Percentiles rank a stretch among this genome's conserved stretches.
phyloP scores from a whole-genome alignment of 768 basidiomycete genomes.

The Tremella yokohamensis region DNA sequence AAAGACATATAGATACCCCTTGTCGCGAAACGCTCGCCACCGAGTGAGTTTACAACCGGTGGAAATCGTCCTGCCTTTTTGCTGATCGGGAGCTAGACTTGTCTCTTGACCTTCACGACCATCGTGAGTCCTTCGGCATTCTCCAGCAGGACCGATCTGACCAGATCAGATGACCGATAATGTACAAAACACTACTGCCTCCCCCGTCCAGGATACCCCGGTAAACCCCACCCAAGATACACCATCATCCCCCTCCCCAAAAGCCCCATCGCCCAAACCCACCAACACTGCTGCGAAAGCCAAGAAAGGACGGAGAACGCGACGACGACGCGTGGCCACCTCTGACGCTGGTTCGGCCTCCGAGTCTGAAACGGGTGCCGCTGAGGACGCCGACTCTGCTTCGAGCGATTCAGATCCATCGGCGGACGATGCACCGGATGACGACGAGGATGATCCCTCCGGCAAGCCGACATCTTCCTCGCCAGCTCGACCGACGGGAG shows the following conservation, averaged over 20 bases:
- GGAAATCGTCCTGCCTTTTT: too few relatives aligned
- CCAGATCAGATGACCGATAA: too few relatives aligned
- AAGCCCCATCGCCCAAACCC: not conserved
- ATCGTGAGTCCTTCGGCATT: too few relatives aligned
- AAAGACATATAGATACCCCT: too few relatives aligned
- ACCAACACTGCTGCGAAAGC: not conserved
- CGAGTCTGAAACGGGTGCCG: constrained; percentile 13
- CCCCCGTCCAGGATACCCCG: constrained; percentile 3
- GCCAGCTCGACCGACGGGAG: not conserved
- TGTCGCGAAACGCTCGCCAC: too few relatives aligned
- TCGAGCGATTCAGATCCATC: constrained; percentile 10
- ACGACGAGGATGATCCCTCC: constrained; percentile 6
- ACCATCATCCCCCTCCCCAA: not conserved
- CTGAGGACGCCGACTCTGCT: constrained; percentile 10
- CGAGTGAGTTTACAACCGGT: too few relatives aligned
- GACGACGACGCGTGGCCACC: constrained; percentile 21
- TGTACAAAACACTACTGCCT: not conserved
- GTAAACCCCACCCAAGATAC: not conserved
- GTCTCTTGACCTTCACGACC: too few relatives aligned
- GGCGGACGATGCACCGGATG: constrained; percentile 14
- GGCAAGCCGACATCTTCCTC: not conserved
- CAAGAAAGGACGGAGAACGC: constrained; percentile 17
- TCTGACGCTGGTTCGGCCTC: constrained; percentile 9
- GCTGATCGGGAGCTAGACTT: too few relatives aligned
- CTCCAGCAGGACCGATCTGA: too few relatives aligned